Evolutionary conservation across 1,284 basidiomycete species (phyloP).

Genomic region (Earliella scabrosa): DNA sequence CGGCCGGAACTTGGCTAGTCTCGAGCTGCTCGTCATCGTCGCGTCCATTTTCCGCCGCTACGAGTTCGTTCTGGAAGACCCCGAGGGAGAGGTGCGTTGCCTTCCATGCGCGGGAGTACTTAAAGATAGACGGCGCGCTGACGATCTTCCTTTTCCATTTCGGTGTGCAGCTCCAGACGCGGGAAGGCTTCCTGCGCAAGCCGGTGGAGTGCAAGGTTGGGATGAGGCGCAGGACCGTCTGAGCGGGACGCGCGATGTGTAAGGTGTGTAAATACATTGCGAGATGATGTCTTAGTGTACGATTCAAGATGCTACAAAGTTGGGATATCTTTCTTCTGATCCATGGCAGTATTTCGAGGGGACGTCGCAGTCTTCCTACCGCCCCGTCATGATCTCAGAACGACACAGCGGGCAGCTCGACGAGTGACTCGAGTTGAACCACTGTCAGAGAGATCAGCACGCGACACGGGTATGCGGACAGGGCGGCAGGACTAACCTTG

Average conservation of each 20-base stretch:
- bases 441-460: conserved; percentile 47
- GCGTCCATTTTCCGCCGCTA: conserved; percentile 75
- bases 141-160: conserved; percentile 1
- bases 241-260: not conserved
- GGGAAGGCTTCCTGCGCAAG: conserved; percentile 83
- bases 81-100: conserved; percentile 56
- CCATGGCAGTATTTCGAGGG: no score
- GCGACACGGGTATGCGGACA: not conserved
- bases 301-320: not conserved
- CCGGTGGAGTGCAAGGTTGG: conserved; percentile 70
- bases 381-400: conserved; percentile 62
- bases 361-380: conserved; percentile 21
- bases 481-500: conserved; percentile 57
- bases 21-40: conserved; percentile 78
- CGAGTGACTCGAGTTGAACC: conserved; percentile 91
- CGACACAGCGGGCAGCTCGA: conserved; percentile 93
- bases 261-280: not conserved
- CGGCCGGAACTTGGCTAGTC: conserved; percentile 73
- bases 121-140: not conserved
- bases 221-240: conserved; percentile 56
- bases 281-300: not conserved
- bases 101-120: not conserved
- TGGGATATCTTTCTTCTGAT: not conserved
- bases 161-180: conserved; percentile 56
- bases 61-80: conserved; percentile 66